Base-by-base conservation (phyloP, 2,329 filamentous ascomycete genomes). In the Sordariomycetes sp. region DNA sequence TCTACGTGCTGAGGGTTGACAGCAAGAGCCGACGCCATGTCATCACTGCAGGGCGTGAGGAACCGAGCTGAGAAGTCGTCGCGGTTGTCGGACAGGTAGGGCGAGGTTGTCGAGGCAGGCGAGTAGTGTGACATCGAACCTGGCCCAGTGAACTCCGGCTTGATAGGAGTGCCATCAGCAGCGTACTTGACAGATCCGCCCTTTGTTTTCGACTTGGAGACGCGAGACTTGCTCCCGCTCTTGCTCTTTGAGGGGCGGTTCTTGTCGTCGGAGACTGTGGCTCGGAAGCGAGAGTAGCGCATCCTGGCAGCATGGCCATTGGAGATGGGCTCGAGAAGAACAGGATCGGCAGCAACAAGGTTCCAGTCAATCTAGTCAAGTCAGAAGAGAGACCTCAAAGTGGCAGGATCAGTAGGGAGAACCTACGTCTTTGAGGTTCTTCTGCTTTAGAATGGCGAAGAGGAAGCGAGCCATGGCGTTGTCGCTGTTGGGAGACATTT, bases 221-320 rank as follows among this genome's bases (percentile, higher is more conserved):
- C 58, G 27, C 59, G 57, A 21, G 54, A 51, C 45, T 66, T 72
- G 36, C 57, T 55, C 23, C 44, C 46, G 8, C 68, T 61, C 47
- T 61, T 66, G 26, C 8, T 30, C 16, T 30, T 35, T 18, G 26
- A 18, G 15, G 31, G 23, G 6, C 27, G 26, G 7, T 30, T 30
- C n/a, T 70, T 62, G 27, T 62, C 51, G 18, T 66, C 66, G 8
- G 64, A 49, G 46, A 75, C 62, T 9, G 63, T 54, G 8, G 58
- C 47, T 19, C 59, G 56, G 47, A 75, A 74, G 23, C 72, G 64
- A 11, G 70, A 68, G 49, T 67, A 77, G 35, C 72, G 62, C 72
- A 77, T 77, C 31, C 72, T 66, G 21, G 72, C 72, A 20, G 72
- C 72, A 50, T 77, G 72, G 29, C 72, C 72, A 46, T 76, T 77